Evolutionary conservation across 2,329 filamentous ascomycete genomes (phyloP), one percentile per base, ranked within the genome.

Genomic region (Epichloe coenophiala): DNA sequence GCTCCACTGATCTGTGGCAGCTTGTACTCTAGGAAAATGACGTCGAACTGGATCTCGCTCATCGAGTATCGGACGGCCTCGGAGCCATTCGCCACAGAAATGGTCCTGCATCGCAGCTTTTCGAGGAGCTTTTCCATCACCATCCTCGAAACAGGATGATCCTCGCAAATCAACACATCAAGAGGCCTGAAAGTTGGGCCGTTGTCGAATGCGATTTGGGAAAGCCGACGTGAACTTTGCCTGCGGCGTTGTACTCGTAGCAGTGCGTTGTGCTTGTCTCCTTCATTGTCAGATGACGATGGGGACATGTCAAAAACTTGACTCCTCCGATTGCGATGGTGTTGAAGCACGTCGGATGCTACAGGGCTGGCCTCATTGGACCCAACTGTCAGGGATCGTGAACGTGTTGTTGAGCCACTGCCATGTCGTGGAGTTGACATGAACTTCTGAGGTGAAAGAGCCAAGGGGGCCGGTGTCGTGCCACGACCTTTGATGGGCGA

Each of bases 41-140:
- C 88, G 67, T 98, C 93, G 62, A 97, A 98, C 62, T 97, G 95
- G 63, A 98, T 91, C 63, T 97, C 91, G 61, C 91, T 91, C 75
- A 95, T 87, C 31, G 93, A 89, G 67, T 93, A 95, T 21, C 91
- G 82, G 60, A 95, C 84, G 11, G 91, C 93, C 63, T 98, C 93
- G 0, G 88, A 84, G 1, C 93, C 93, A 58, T 90, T 95, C 3
- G 84, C 78, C 4, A 93, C 91, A 3, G 88, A 89, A 60, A 98
- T 93, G 8, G 91, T 96, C 41, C 93, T 86, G 61, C 93, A 98
- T 37, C 88, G 85, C 37, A 97, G 73, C 68, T 97, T 98, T 66
- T 98, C 93, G 48, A 98, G 76, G 7, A 98, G 72, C 60, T 95
- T 93, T 63, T 98, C 93, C 91, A 98, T 97, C n/a, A 98, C 91